A percentile compares a stretch with the other conserved stretches of the same genome.
Evolutionary conservation across 768 basidiomycete species (phyloP).

Genomic region (Butyriboletus loyo): DNA sequence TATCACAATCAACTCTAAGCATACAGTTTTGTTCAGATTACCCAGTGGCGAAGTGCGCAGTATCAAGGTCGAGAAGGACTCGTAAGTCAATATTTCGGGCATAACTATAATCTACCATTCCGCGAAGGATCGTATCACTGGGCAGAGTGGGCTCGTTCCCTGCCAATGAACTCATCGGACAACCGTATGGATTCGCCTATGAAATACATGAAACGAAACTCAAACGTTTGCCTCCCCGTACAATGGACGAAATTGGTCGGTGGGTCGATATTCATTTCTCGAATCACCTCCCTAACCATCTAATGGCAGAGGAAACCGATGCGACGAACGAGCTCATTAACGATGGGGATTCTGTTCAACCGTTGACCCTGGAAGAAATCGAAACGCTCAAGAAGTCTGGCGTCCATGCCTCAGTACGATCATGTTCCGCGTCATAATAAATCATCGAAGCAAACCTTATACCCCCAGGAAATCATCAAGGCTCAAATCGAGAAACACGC

Average conservation of each 20-base stretch:
- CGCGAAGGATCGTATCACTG: conserved; percentile 60
- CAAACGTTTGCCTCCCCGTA: conserved; percentile 55
- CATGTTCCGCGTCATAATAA: conserved; percentile 1
- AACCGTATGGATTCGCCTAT: conserved; percentile 86
- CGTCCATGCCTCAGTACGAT: conserved; percentile 65
- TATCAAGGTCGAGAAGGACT: conserved; percentile 66
- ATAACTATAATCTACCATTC: background rate
- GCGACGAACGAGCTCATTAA: conserved; percentile 97
- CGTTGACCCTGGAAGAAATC: conserved; percentile 81
- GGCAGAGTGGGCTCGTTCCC: conserved; percentile 87
- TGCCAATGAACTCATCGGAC: conserved; percentile 71
- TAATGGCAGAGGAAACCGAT: conserved; percentile 80
- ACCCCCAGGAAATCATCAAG: conserved; percentile 86
- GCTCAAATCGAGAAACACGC: conserved; percentile 92
- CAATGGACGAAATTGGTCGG: conserved; percentile 77
- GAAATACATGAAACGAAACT: conserved; percentile 78
- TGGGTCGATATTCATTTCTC: conserved; percentile 3
- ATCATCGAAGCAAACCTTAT: conserved; percentile 9
- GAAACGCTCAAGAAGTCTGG: conserved; percentile 80
- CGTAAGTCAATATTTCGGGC: conserved; percentile 44
- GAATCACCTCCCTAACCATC: conserved; percentile 2
- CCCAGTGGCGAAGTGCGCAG: conserved; percentile 80
- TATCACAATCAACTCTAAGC: conserved; percentile 55
- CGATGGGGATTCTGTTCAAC: conserved; percentile 81
- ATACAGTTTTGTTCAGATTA: conserved; percentile 75